Evolutionary conservation across 140 eudicot species (phyloP), one percentile per base, ranked within the genome.

Genomic region (Cichorium intybus): DNA sequence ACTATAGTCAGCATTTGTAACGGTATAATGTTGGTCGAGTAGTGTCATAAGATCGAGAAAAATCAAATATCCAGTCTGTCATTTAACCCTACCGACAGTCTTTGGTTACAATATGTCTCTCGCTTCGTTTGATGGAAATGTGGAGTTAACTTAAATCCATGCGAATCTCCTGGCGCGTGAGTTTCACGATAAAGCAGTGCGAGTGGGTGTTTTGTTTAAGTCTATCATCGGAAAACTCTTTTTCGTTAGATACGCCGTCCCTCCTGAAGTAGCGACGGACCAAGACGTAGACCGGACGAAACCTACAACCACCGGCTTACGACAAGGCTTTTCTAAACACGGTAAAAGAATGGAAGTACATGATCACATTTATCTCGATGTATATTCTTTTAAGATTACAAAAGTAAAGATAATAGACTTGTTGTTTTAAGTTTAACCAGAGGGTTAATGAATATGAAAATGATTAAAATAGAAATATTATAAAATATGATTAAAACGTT

Each of bases 281-380:
- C 27, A 12, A 49, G 57, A 62, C 68, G 55, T 60, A 7, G 53
- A 62, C 41, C 35, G 7, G 26, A 26, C 55, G 69, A 62, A 62
- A 26, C 56, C 56, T 16, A 62, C 23, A 28, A 17, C 45, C 12
- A 16, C 14, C 41, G 62, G 28, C 62, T 16, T 56, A 29, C 62
- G 62, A 56, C 26, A 55, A 12, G 35, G 7, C 35, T 31, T 31
- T 31, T 31, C n/a, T 6, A 26, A 2, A 26, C 29, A 26, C 6
- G 9, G 7, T 31, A 31, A 6, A 31, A 4, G 7, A 6, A 31
- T 31, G 35, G 35, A 3, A 31, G 6, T 31, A 31, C 35, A 31
- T 4, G 35, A 31, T 31, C 6, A 8, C 35, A 31, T 29, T 5
- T 34, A 7, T n/a, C n/a, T n/a, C n/a, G n/a, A n/a, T n/a, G n/a